Evolutionary conservation across 176 grass and related monocot genomes (phyloP), one percentile per base, ranked within the genome.

Genomic region (Thinopyrum elongatum): DNA sequence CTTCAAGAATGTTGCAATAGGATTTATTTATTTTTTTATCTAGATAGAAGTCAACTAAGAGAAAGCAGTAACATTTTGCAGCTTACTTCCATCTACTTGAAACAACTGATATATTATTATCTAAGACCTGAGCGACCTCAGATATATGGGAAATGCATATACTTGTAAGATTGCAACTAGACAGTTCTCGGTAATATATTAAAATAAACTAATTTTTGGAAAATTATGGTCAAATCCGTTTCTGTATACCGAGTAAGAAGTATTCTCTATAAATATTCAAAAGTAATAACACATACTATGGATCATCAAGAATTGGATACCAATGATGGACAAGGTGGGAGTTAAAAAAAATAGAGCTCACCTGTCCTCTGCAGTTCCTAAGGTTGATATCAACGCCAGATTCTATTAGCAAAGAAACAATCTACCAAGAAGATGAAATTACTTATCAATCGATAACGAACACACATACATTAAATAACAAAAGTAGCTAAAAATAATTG

Each of bases 361-460:
- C 97, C 94, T 99, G 94, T 60, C 94, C 92, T 82, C 90, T 90
- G 80, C 83, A 99, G 86, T 99, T 96, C 72, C 90, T 88, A 77
- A 93, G 94, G 88, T 99, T 94, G 75, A 99, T 90, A 88, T 96
- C 89, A 78, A 94, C 88, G 16, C 97, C 92, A 3, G 97, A 93
- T 84, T 99, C 94, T 4, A 99, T 94, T 73, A 99, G 87, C 73
- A 99, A 88, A 83, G 92, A 94, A 72, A 97, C 94, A 79, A 99
- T 88, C 97, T 99, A 73, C 76, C 28, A 61, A 10, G 85, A 19
- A 12, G 82, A 73, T 16, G 5, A 82, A 87, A 39, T 38, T 86
- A 64, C 28, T 79, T 69, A 38, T 79, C 76, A 85, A 74, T 82
- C 8, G 21, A 80, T 77, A 82, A 39, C 58, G 8, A 80, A 36